Evolutionary conservation across 495 filamentous ascomycete genomes (phyloP), one percentile per base, ranked within the genome.

Genomic region (Hypoxylon intermedium): DNA sequence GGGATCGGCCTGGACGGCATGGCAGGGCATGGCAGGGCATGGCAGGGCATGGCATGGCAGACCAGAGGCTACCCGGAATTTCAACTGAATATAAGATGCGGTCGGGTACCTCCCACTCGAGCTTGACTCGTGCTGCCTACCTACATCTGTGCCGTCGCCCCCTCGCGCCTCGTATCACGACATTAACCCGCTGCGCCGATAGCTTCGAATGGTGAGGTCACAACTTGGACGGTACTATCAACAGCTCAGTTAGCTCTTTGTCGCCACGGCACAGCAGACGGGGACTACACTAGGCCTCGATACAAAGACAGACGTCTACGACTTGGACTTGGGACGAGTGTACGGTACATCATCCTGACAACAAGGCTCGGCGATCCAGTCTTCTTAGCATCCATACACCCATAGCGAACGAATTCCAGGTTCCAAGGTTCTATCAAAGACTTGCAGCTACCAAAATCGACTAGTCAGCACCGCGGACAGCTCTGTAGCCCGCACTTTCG

Each of bases 391-490:
- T n/a, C n/a, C n/a, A n/a, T n/a, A n/a, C n/a, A n/a, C n/a, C n/a
- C n/a, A 54, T 59, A 40, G 41, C 41, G 30, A 46, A 55, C 36
- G 33, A 38, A 56, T 46, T 55, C 44, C 38, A 33, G 62, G 55
- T 55, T 41, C 62, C 51, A 44, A 34, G 62, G 56, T 56, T 42
- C 62, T 45, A 49, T 60, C 53, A 45, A 67, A 67, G 63, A 58
- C 58, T 60, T 63, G 24, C 57, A 61, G 24, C 53, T 67, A 67
- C 63, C 45, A 57, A 53, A 45, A 58, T 63, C 63, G 58, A 67
- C 63, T 53, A 61, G 63, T 67, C 63, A 67, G 62, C 53, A n/a
- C n/a, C n/a, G n/a, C n/a, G n/a, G n/a, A n/a, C 58, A 58, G 53
- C 50, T 38, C 45, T 45, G 28, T 38, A 58, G 53, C 58, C 63